Percentiles rank a stretch among this genome's conserved stretches.
phyloP scores from a whole-genome alignment of 2,329 filamentous ascomycete species.

The Ascochyta fabae region DNA sequence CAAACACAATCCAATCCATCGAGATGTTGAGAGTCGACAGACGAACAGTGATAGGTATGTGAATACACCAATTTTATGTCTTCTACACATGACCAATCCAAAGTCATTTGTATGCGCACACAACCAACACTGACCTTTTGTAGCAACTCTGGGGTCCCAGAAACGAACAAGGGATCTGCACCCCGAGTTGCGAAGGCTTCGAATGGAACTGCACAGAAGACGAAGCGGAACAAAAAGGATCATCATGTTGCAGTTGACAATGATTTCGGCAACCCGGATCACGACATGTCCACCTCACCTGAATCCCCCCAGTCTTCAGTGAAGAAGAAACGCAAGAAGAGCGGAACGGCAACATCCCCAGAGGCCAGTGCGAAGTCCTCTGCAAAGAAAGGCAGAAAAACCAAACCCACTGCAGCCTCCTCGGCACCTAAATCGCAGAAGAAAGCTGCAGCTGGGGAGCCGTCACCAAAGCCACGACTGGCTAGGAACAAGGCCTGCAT shows the following conservation, averaged over 20 bases:
- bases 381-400: conserved; percentile 27
- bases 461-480: conserved; percentile 14
- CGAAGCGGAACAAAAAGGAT: conserved; percentile 28
- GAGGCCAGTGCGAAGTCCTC: conserved; percentile 5
- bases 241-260: conserved; percentile 12
- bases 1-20: conserved; percentile 45
- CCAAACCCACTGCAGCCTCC: background rate
- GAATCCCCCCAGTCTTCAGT: conserved; percentile 22
- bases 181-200: background rate
- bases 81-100: background rate
- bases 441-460: conserved; percentile 11
- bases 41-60: conserved; percentile 28
- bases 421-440: conserved; percentile 25
- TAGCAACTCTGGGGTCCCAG: background rate
- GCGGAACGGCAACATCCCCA: conserved; percentile 3
- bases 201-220: conserved; percentile 19
- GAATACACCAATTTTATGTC: background rate
- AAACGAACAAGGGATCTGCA: background rate
- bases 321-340: conserved; percentile 33
- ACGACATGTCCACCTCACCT: conserved; percentile 33
- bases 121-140: background rate
- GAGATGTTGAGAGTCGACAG: conserved; percentile 27
- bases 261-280: conserved; percentile 18
- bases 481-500: conserved; percentile 28
- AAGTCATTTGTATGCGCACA: background rate